A percentile compares a stretch with the other conserved stretches of the same genome.
Evolutionary conservation across 768 basidiomycete species (phyloP).

Genomic region (Pleurotus ostreatus): DNA sequence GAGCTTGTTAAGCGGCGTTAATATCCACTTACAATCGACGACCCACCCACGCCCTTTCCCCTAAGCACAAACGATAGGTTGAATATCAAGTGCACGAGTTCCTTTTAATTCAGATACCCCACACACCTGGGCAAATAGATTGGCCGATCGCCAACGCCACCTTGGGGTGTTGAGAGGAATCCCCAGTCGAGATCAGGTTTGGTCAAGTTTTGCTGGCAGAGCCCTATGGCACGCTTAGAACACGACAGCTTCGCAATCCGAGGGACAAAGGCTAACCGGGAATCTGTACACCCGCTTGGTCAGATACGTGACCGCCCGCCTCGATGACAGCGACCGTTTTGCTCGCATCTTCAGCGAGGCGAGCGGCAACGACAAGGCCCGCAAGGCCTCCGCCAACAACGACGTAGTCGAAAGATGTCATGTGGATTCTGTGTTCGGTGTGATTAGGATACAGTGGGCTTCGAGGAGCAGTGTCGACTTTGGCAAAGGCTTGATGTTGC

Average conservation of each 20-base stretch:
- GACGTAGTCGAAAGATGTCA: constrained; percentile 12
- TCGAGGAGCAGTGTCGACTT: too few species aligned
- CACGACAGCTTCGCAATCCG: background rate
- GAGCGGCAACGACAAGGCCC: constrained; percentile 18
- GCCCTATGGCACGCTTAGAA: background rate
- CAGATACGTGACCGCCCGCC: constrained; percentile 24
- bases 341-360: constrained; percentile 17
- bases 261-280: background rate
- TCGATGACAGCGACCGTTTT: constrained; percentile 18
- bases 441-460: too few species aligned
- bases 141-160: background rate
- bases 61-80: constrained; percentile 1
- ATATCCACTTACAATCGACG: constrained; percentile 9
- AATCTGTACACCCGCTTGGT: background rate
- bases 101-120: background rate
- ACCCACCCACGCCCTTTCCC: constrained; percentile 16
- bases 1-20: background rate
- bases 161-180: constrained; percentile 4
- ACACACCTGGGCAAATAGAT: constrained; percentile 9
- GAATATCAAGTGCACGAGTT: background rate
- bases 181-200: constrained; percentile 7
- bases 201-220: background rate
- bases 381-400: constrained; percentile 15
- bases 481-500: too few species aligned
- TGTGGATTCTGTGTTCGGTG: background rate